Evolutionary conservation across 768 basidiomycete genomes (phyloP).

Genomic region (Lentinula edodes): DNA sequence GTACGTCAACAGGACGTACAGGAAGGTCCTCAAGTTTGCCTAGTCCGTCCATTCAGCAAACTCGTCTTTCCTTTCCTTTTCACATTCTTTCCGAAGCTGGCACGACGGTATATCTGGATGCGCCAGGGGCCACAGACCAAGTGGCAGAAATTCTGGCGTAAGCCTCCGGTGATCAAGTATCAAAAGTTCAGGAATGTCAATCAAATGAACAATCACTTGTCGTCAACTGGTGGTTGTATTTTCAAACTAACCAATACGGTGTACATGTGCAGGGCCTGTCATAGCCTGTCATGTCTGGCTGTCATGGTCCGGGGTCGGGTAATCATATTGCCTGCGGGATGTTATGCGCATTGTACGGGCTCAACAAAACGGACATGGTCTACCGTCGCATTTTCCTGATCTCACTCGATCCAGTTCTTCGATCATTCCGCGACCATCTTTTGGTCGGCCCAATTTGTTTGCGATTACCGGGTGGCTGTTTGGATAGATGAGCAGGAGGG

Average conservation of each 20-base stretch:
- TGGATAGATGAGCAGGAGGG: background rate
- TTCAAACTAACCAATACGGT: background rate
- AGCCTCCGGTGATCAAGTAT: background rate
- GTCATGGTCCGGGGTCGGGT: background rate
- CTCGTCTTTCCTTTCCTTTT: slow-evolving; percentile 2
- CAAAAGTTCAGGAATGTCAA: background rate
- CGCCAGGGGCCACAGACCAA: background rate
- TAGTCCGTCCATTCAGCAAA: background rate
- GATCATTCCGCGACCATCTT: background rate
- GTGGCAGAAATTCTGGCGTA: background rate
- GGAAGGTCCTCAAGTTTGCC: background rate
- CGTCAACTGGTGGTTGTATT: background rate
- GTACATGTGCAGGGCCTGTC: background rate
- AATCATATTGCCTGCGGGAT: background rate
- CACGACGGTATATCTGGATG: background rate
- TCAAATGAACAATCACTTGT: background rate
- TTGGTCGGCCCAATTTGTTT: too few relatives aligned
- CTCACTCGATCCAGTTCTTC: background rate
- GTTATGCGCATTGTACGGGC: background rate
- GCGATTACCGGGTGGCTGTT: background rate
- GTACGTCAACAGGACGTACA: background rate
- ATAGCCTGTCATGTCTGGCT: background rate
- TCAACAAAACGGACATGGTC: background rate
- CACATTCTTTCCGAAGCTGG: background rate
- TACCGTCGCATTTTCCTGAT: background rate